Percentiles rank a stretch among this genome's conserved stretches.
These are phyloP conservation scores for Plasmodium vinckei DNA, from an alignment of 169 alveolate genomes.

Conservation along the genomic window DNA sequence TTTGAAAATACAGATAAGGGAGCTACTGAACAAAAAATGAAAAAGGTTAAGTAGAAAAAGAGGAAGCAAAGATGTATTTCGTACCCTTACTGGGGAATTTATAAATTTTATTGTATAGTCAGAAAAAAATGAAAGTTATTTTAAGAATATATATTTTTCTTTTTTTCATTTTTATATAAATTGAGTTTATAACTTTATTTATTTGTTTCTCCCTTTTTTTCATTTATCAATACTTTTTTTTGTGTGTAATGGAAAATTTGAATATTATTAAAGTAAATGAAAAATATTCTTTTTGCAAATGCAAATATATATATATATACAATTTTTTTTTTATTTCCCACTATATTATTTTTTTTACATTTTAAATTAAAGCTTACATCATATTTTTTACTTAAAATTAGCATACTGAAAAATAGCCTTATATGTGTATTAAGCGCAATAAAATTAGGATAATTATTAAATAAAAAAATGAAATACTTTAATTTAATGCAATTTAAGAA, in stretches of 20 bases:
- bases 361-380: neutral
- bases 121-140: too few relatives aligned
- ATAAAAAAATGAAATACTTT: too few relatives aligned
- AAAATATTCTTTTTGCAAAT: neutral
- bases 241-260: conserved; percentile 22
- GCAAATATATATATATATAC: conserved; percentile 8
- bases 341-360: neutral
- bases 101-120: too few relatives aligned
- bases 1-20: conserved; percentile 47
- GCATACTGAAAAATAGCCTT: too few relatives aligned
- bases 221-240: conserved; percentile 1
- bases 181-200: neutral
- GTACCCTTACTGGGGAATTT: neutral
- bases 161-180: conserved; percentile 8
- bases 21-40: conserved; percentile 36
- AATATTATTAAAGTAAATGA: neutral
- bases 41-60: conserved; percentile 40
- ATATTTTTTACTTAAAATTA: too few relatives aligned
- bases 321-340: conserved; percentile 5
- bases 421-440: too few relatives aligned
- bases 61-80: neutral
- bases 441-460: too few relatives aligned
- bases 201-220: conserved; percentile 6
- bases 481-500: too few relatives aligned
- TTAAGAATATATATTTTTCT: neutral